These are phyloP conservation scores for Sclerotinia glacialis DNA, from an alignment of 2,329 filamentous ascomycete species.

Conservation along the genomic window DNA sequence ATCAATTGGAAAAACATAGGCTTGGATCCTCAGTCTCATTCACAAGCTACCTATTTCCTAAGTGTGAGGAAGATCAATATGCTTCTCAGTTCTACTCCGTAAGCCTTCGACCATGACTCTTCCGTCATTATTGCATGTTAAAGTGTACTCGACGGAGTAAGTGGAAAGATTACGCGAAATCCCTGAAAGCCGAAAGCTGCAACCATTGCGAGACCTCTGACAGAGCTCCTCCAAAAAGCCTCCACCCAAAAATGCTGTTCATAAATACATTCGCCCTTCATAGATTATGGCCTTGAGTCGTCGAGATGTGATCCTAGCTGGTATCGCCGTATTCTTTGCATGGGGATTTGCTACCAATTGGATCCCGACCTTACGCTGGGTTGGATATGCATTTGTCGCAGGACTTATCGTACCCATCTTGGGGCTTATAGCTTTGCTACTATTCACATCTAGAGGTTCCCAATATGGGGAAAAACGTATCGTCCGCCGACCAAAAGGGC, in stretches of 20 bases:
- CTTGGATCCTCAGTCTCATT: background rate
- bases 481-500: constrained; percentile 45
- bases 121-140: background rate
- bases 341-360: constrained; percentile 86
- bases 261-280: constrained; percentile 33
- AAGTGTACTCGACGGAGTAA: too few relatives aligned
- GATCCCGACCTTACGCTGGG: constrained; percentile 78
- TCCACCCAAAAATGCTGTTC: constrained; percentile 36
- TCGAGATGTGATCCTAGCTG: constrained; percentile 68
- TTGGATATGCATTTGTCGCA: constrained; percentile 76
- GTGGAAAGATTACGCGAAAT: constrained; percentile 28
- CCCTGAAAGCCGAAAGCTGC: constrained; percentile 21
- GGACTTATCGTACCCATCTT: constrained; percentile 59
- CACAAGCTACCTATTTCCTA: background rate
- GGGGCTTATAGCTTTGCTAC: constrained; percentile 55
- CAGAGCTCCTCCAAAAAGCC: constrained; percentile 24
- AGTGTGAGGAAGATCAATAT: background rate
- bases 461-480: constrained; percentile 44
- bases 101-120: background rate
- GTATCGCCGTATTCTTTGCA: constrained; percentile 70
- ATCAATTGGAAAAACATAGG: background rate
- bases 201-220: constrained; percentile 22
- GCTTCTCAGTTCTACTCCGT: too few relatives aligned
- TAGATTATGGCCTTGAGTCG: constrained; percentile 66
- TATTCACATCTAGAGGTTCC: constrained; percentile 58